These are phyloP conservation scores for Aspergillus melleus DNA, from an alignment of 2,329 filamentous ascomycete species.

Conservation along the genomic window DNA sequence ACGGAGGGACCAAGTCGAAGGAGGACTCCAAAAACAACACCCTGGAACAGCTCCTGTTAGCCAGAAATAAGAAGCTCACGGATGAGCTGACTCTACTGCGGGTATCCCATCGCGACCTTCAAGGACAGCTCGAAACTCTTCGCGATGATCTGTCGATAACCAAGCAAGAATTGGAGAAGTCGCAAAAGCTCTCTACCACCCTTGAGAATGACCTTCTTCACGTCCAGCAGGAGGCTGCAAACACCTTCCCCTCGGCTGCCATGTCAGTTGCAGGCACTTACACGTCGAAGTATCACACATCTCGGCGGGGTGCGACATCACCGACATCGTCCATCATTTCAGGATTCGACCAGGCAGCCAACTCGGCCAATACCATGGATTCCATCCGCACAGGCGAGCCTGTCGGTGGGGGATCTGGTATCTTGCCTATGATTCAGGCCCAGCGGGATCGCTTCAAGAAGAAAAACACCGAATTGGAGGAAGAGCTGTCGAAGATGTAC, in stretches of 20 bases:
- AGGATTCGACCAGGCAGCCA: conserved; percentile 75
- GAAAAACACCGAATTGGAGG: conserved; percentile 85
- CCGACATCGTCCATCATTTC: conserved; percentile 98
- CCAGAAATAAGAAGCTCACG: conserved; percentile 92
- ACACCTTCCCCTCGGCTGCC: conserved; percentile 77
- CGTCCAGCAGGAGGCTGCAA: conserved; percentile 80
- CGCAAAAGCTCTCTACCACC: conserved; percentile 80
- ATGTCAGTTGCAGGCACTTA: conserved; percentile 94
- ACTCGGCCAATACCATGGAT: conserved; percentile 54
- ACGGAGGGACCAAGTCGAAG: conserved; percentile 59
- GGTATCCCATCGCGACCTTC: conserved; percentile 90
- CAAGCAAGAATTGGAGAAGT: conserved; percentile 82
- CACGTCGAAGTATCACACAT: conserved; percentile 71
- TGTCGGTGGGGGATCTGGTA: conserved; percentile 76
- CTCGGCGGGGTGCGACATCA: conserved; percentile 70
- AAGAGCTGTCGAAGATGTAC: conserved; percentile 83
- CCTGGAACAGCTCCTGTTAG: conserved; percentile 84
- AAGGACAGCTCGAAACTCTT: conserved; percentile 73
- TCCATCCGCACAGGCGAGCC: conserved; percentile 65
- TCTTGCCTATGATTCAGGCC: conserved; percentile 96
- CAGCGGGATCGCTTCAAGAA: conserved; percentile 98
- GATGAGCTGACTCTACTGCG: conserved; percentile 91
- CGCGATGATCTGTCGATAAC: conserved; percentile 81
- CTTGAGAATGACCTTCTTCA: conserved; percentile 88
- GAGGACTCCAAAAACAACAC: conserved; percentile 61